Conservation (phyloP, 2,329 filamentous ascomycete genomes). For the Nemania diffusa region DNA sequence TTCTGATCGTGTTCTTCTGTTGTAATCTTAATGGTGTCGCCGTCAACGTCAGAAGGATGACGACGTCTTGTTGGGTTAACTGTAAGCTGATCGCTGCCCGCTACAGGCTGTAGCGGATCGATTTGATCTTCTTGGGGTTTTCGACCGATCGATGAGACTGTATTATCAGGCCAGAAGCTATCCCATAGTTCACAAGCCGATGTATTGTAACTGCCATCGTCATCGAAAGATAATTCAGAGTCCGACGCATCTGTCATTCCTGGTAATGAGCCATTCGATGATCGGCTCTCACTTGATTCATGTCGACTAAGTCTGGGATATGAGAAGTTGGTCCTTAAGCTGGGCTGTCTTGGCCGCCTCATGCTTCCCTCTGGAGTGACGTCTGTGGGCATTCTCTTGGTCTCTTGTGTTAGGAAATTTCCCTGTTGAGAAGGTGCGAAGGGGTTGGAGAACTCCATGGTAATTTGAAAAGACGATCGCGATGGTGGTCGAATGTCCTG, state of each 20-base stretch:
- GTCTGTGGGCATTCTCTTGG: conserved; percentile 27
- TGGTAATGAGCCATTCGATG: conserved; percentile 59
- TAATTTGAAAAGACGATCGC: conserved; percentile 35
- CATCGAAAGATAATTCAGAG: conserved; percentile 62
- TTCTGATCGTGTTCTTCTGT: conserved; percentile 35
- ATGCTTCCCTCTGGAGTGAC: conserved; percentile 27
- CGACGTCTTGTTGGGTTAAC: conserved; percentile 27
- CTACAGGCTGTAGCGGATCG: conserved; percentile 34
- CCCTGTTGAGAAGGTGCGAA: conserved; percentile 28
- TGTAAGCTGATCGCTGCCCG: conserved; percentile 38
- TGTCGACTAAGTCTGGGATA: conserved; percentile 48
- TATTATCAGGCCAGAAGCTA: conserved; percentile 57
- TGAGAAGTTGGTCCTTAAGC: conserved; percentile 50
- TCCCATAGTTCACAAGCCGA: conserved; percentile 62
- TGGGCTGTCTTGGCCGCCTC: conserved; percentile 36
- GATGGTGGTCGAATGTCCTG: conserved; percentile 34
- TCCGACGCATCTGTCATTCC: conserved; percentile 63
- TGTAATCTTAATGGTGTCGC: conserved; percentile 44
- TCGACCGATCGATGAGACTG: conserved; percentile 2
- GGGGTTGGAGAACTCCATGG: conserved; percentile 43
- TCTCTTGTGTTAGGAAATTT: conserved; percentile 11
- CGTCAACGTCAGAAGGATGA: conserved; percentile 36
- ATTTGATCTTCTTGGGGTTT: conserved; percentile 38
- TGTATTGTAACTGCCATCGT: conserved; percentile 61
- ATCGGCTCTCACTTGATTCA: conserved; percentile 49